These are phyloP conservation scores for Chlorella sp. DNA, from an alignment of 139 green algal genomes.

Conservation along the genomic window DNA sequence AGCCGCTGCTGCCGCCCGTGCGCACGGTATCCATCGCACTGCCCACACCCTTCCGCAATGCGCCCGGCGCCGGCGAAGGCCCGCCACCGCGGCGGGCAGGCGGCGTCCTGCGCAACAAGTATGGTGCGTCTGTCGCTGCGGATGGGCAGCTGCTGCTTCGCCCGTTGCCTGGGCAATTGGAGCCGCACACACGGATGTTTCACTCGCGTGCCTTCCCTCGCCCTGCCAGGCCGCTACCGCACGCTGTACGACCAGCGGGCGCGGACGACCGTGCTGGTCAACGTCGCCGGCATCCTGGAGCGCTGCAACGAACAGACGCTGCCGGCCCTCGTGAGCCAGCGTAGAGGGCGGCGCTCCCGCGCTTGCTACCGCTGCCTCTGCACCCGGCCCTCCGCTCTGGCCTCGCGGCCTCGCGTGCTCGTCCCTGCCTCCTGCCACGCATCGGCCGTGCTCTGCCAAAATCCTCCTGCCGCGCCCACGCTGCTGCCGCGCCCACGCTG, in stretches of 20 bases:
- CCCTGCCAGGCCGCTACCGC: slow-evolving; percentile 4
- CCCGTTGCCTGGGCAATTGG: background rate
- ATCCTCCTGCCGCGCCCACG: too few species aligned
- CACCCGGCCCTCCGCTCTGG: too few species aligned
- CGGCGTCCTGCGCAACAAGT: slow-evolving; percentile 29
- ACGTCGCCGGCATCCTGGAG: slow-evolving; percentile 30
- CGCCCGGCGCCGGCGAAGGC: background rate
- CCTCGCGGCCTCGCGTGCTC: too few species aligned
- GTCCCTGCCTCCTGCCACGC: too few species aligned
- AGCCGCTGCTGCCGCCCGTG: too few species aligned
- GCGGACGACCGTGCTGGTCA: slow-evolving; percentile 38
- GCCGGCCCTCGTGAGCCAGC: too few species aligned
- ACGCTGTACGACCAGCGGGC: slow-evolving; percentile 40
- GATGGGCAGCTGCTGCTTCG: background rate
- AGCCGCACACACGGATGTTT: background rate
- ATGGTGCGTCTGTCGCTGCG: background rate
- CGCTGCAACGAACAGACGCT: slow-evolving; percentile 41
- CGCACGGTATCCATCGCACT: background rate
- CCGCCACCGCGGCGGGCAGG: background rate
- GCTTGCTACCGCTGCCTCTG: background rate
- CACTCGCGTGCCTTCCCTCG: background rate
- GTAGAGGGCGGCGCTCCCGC: too few species aligned
- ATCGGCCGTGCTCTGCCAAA: too few species aligned
- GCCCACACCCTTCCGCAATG: slow-evolving; percentile 14
- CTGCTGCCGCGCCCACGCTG: too few species aligned